Percentiles rank a stretch among this genome's conserved stretches.
Evolutionary conservation across 192 early-diverging fungal genomes (phyloP).

Genomic region (Coemansia sp.): DNA sequence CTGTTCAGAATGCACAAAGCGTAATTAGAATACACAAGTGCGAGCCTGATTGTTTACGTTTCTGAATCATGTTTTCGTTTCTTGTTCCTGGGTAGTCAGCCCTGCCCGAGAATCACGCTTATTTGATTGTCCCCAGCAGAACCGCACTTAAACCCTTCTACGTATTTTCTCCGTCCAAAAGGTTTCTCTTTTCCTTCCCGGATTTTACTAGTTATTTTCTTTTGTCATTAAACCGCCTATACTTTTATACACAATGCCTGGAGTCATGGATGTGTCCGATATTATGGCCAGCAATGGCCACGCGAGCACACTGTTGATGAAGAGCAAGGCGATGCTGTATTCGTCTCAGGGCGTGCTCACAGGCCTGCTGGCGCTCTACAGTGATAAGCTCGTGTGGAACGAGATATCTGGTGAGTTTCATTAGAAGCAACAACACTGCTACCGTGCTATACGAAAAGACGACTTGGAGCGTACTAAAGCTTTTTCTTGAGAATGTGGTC

Average conservation of each 20-base stretch:
- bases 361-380: slow-evolving; percentile 44
- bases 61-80: background rate
- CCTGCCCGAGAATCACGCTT: background rate
- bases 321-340: slow-evolving; percentile 45
- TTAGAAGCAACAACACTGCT: too few species aligned
- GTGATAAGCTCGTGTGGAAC: slow-evolving; percentile 40
- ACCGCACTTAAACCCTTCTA: background rate
- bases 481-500: background rate
- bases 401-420: slow-evolving; percentile 44
- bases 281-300: slow-evolving; percentile 9
- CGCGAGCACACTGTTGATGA: slow-evolving; percentile 31
- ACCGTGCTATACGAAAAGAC: background rate
- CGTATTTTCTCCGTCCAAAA: background rate
- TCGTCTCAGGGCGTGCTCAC: slow-evolving; percentile 48
- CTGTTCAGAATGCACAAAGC: too few species aligned
- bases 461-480: background rate
- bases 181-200: background rate
- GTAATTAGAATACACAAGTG: too few species aligned
- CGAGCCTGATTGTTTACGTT: background rate
- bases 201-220: background rate
- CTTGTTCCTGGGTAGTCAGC: background rate
- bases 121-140: background rate
- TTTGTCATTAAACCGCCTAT: background rate
- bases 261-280: slow-evolving; percentile 31
- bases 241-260: slow-evolving; percentile 29